Base-by-base conservation (phyloP, 306 rosid genomes). In the Ochetophila trinervis region DNA sequence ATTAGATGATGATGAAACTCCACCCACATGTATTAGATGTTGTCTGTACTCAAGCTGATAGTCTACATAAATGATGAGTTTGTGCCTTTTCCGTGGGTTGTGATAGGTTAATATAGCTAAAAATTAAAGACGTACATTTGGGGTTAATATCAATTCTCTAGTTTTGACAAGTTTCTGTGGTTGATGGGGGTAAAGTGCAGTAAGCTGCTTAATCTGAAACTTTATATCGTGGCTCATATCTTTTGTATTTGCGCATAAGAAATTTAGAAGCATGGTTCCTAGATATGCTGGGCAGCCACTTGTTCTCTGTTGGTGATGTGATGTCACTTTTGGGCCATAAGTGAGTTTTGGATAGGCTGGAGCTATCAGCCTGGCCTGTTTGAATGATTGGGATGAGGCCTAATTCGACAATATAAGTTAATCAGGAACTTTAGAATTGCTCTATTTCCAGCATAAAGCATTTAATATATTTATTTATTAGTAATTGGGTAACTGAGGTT, bases 351-450 rank as follows among this genome's bases (percentile, higher is more conserved):
- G 63, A 37, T 60, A 37, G 45, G 13, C 64, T 6, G 30, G 8
- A 60, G 10, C 32, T 10, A 35, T 48, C 27, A 8, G 51, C 37
- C 50, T 35, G 50, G 24, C 37, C 34, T n/a, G 30, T 19, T 22
- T 16, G 22, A 58, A 58, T 58, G 34, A 22, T 60, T 60, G 37
- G 34, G 65, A 60, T 8, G 65, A 37, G 51, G 37, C 21, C 45
- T 58, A 35, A 50, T 50, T 1, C 5, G 63, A 58, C 36, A 17
- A 34, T 15, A 17, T 15, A 22, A 16, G 16, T 15, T 32, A n/a
- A 1, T 34, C 18, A 16, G 22, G 20, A 10, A 32, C 44, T 32
- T 37, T 37, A 3, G 8, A 37, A 37, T 8, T 56, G 36, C 61
- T 56, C 61, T 24, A 2, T 56, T 56, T 34, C 49, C 7, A n/a